Base-by-base conservation (phyloP, 352 stramenopile species). In the Phytophthora aleatoria region DNA sequence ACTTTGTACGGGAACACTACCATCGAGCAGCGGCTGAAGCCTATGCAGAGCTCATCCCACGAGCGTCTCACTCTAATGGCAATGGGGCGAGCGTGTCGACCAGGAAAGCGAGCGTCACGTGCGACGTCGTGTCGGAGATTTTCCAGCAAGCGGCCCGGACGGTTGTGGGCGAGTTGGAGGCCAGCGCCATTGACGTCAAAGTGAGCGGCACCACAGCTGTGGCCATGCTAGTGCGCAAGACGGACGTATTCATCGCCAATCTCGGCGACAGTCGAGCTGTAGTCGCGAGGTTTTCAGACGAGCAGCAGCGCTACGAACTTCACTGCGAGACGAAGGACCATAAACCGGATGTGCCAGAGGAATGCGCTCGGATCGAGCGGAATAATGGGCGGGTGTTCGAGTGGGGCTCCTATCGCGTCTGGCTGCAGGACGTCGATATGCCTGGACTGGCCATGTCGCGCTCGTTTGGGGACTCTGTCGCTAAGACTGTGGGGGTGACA, bases 351-450 rank as follows among this genome's bases (percentile, higher is more conserved):
- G 53, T 83, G 2, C 70, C 76, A 0, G 78, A 87, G 12, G 87
- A 96, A 61, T 66, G 78, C 7, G 64, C 77, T 20, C 85, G 88
- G 3, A 95, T 96, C 41, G 70, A 92, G 42, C 66, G 59, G 3
- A 79, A 71, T 30, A 89, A 91, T 48, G 88, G 88, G 30, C 87
- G 88, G 15, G 87, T 96, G 1, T 94, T 94, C 50, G 86, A 91
- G 57, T 94, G 77, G 80, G 88, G 81, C 5, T 83, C 77, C 15
- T 88, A 69, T 55, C 83, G 88, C 16, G 88, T 95, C 11, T 96
- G 88, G 88, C 75, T 96, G 13, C 74, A 92, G 58, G 85, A 96
- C 57, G 76, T 93, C 8, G 83, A 93, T 57, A 91, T 93, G 79
- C 88, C 88, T 4, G 88, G 88, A 8, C 68, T 96, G 10, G 88